phyloP scores from a whole-genome alignment of 495 filamentous ascomycete species.

The Clavariopsis aquatica region DNA sequence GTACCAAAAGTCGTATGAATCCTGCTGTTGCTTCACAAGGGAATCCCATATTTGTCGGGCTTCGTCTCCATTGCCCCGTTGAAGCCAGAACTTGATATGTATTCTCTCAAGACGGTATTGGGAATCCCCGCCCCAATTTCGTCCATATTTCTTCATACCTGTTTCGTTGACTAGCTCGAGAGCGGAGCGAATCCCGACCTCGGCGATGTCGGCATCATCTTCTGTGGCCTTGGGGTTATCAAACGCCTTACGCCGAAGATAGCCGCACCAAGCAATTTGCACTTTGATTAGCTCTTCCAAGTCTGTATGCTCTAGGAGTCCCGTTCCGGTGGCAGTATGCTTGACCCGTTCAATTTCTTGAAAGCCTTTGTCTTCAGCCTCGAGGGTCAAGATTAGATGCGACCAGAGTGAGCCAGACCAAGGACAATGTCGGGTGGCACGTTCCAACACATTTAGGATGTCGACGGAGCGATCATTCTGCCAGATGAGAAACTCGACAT shows the following conservation, averaged over 20 bases:
- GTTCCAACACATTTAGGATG: constrained; percentile 58
- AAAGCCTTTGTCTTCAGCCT: constrained; percentile 71
- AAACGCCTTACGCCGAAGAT: constrained; percentile 81
- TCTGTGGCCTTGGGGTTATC: constrained; percentile 64
- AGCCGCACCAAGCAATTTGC: constrained; percentile 90
- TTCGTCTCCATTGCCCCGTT: constrained; percentile 66
- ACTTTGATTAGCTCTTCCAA: constrained; percentile 86
- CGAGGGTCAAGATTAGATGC: constrained; percentile 77
- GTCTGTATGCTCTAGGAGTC: constrained; percentile 70
- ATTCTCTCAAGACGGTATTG: constrained; percentile 85
- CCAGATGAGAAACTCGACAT: constrained; percentile 69
- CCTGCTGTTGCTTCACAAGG: constrained; percentile 64
- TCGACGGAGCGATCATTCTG: constrained; percentile 43
- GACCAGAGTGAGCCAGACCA: constrained; percentile 93
- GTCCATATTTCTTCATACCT: constrained; percentile 73
- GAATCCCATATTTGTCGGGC: constrained; percentile 75
- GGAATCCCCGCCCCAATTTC: constrained; percentile 78
- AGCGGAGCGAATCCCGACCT: constrained; percentile 82
- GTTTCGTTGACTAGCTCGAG: constrained; percentile 78
- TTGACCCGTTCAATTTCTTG: constrained; percentile 85
- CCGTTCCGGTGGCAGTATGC: constrained; percentile 82
- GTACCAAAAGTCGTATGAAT: constrained; percentile 90
- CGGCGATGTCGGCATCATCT: constrained; percentile 86
- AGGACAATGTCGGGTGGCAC: constrained; percentile 83
- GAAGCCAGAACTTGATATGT: constrained; percentile 83